phyloP scores from a whole-genome alignment of 805 yeast genomes.

The Myxozyma vanderwaltii region DNA sequence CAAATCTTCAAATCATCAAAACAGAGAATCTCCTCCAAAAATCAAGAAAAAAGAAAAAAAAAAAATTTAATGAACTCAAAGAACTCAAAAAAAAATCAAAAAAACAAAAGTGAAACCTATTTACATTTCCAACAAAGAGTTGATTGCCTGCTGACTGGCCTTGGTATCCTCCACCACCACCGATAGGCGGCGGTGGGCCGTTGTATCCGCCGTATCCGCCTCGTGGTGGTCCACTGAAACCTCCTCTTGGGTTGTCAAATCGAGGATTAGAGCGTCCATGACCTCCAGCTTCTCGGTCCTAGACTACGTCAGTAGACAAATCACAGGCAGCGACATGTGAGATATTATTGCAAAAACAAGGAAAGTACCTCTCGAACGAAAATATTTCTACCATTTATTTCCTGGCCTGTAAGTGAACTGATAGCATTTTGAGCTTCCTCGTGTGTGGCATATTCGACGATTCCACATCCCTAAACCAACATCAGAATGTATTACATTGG shows the following conservation, averaged over 20 bases:
- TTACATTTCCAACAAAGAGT: slow-evolving; percentile 35
- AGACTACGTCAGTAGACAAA: background rate
- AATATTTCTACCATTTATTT: slow-evolving; percentile 71
- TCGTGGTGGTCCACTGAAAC: slow-evolving; percentile 10
- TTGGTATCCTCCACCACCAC: slow-evolving; percentile 24
- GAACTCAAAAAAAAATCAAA: background rate
- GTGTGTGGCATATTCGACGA: slow-evolving; percentile 74
- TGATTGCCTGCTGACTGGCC: slow-evolving; percentile 32
- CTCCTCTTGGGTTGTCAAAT: slow-evolving; percentile 3
- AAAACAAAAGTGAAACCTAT: slow-evolving; percentile 1
- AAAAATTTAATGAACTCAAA: background rate
- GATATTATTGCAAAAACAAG: background rate
- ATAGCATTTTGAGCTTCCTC: slow-evolving; percentile 75
- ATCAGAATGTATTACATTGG: too few relatives aligned
- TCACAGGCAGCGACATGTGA: too few relatives aligned
- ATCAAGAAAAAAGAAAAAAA: too few relatives aligned
- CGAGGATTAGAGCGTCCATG: slow-evolving; percentile 26
- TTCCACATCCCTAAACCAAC: slow-evolving; percentile 45
- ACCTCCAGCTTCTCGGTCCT: slow-evolving; percentile 56
- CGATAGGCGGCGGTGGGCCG: slow-evolving; percentile 4
- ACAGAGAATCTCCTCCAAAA: too few relatives aligned
- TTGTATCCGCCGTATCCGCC: slow-evolving; percentile 19
- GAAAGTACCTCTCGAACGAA: slow-evolving; percentile 73
- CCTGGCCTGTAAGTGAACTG: slow-evolving; percentile 62
- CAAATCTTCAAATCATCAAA: background rate